Conservation (phyloP, 257 asterid genomes). For the Eucommia ulmoides region DNA sequence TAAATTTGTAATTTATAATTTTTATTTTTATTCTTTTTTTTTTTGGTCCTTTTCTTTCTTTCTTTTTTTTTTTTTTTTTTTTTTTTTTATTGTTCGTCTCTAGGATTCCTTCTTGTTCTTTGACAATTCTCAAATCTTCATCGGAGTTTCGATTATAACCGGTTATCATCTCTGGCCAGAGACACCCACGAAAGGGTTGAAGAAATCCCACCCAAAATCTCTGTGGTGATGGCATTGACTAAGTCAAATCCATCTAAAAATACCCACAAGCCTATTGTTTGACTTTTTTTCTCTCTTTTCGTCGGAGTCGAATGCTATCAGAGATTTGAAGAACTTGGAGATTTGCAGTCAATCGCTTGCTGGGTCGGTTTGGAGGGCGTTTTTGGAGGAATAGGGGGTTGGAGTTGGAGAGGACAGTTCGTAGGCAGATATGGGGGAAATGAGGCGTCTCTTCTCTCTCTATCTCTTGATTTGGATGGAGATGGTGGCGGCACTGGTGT, state of each 20-base stretch:
- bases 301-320: background rate
- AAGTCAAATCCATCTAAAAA: constrained; percentile 58
- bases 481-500: too few relatives aligned
- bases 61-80: constrained; percentile 45
- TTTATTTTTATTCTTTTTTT: constrained; percentile 30
- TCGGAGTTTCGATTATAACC: constrained; percentile 58
- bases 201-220: constrained; percentile 94
- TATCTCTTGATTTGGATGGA: too few relatives aligned
- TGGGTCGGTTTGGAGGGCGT: background rate
- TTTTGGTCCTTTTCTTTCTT: too few relatives aligned
- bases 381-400: background rate
- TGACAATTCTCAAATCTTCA: constrained; percentile 76
- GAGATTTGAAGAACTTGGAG: background rate
- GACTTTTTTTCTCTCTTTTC: background rate
- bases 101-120: constrained; percentile 84
- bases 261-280: constrained; percentile 33
- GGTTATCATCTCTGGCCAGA: constrained; percentile 51
- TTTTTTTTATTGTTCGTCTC: constrained; percentile 45
- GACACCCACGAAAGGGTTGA: constrained; percentile 55
- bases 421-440: background rate
- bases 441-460: too few relatives aligned
- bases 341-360: background rate
- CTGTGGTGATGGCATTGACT: constrained; percentile 43
- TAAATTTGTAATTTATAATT: too few relatives aligned
- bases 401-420: too few relatives aligned